These are phyloP conservation scores for Neurospora discreta DNA, from an alignment of 495 filamentous ascomycete genomes.

Conservation along the genomic window DNA sequence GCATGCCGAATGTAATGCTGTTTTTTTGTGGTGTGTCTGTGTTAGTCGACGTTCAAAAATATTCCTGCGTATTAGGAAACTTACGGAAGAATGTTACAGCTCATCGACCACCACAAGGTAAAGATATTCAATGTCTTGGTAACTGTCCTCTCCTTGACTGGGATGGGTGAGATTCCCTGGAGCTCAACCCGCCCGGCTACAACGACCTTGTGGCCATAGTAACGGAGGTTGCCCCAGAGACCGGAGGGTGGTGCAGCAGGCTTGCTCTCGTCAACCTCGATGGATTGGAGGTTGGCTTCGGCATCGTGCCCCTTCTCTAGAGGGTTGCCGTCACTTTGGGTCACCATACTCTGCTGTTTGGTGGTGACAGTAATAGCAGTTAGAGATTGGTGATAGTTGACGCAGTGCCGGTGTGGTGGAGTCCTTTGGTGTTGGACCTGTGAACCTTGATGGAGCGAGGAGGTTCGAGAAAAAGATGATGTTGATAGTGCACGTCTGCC, in stretches of 20 bases:
- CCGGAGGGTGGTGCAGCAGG: background rate
- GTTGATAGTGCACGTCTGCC: background rate
- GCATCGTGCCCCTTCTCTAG: background rate
- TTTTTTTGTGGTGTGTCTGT: slow-evolving; percentile 8
- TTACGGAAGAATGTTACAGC: slow-evolving; percentile 32
- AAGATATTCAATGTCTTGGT: slow-evolving; percentile 37
- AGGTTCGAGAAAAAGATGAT: background rate
- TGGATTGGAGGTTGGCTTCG: background rate
- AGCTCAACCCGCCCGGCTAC: slow-evolving; percentile 27
- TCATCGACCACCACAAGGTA: slow-evolving; percentile 36
- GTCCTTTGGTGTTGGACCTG: background rate
- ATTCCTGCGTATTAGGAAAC: slow-evolving; percentile 1
- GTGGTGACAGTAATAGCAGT: background rate
- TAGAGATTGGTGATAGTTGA: background rate
- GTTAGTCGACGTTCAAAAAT: slow-evolving; percentile 5
- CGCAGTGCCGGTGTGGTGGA: background rate
- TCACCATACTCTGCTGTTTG: background rate
- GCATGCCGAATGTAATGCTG: slow-evolving; percentile 46
- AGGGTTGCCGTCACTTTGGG: background rate
- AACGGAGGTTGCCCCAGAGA: background rate
- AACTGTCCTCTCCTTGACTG: slow-evolving; percentile 39
- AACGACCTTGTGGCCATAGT: background rate
- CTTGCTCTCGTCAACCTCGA: background rate
- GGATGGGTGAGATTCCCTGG: slow-evolving; percentile 40
- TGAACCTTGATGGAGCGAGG: background rate